Evolutionary conservation across 169 alveolate species (phyloP).

Genomic region (Eimeria sp.): DNA sequence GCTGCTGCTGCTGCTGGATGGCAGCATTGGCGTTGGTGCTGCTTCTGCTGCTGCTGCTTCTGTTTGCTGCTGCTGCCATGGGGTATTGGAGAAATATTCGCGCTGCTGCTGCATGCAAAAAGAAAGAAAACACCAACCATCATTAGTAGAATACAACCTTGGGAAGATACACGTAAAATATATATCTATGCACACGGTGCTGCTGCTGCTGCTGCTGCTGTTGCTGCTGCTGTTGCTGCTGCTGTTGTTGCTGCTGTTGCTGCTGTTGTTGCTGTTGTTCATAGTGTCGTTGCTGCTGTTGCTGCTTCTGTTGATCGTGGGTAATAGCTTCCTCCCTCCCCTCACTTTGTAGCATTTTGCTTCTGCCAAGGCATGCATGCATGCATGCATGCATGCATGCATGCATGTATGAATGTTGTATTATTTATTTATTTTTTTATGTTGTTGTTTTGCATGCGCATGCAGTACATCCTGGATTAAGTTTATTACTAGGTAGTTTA

Average conservation of each 20-base stretch:
- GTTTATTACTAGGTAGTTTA: background rate
- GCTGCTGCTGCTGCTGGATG: background rate
- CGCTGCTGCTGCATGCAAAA: background rate
- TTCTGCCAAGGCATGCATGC: background rate
- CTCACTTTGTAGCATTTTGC: background rate
- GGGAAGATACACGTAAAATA: background rate
- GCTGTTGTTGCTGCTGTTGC: too few species aligned
- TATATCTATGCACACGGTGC: background rate
- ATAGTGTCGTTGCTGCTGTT: background rate
- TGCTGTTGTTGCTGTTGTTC: background rate
- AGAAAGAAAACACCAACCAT: background rate
- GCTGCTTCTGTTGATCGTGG: background rate
- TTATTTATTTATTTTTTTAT: background rate
- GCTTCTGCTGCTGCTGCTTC: background rate
- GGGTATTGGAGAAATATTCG: background rate
- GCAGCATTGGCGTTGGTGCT: background rate
- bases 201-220: slow-evolving; percentile 29
- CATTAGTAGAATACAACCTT: background rate
- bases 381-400: background rate
- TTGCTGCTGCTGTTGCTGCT: background rate
- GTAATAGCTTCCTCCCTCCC: background rate
- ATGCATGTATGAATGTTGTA: background rate
- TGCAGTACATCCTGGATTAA: slow-evolving; percentile 21
- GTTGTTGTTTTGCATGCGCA: background rate
- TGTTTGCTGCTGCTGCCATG: slow-evolving; percentile 25